phyloP scores from a whole-genome alignment of 352 stramenopile genomes.

The Aphanomyces cochlioides region DNA sequence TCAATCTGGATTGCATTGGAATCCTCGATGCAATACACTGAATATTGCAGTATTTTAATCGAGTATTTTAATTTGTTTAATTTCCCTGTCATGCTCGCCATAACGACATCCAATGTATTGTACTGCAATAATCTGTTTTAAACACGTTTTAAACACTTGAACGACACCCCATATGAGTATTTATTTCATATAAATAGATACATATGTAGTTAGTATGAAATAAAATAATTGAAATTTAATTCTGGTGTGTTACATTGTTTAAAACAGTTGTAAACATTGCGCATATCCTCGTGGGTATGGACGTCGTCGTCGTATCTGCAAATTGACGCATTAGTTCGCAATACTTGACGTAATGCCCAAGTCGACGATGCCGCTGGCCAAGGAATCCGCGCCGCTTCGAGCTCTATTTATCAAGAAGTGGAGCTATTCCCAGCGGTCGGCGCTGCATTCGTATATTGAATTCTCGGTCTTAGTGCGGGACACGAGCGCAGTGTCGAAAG shows the following conservation, averaged over 20 bases:
- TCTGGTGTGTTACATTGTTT: background rate
- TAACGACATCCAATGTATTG: background rate
- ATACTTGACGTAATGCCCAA: no score
- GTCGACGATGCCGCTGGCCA: no score
- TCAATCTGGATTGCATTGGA: no score
- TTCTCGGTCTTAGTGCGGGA: slow-evolving; percentile 10
- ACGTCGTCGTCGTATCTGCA: background rate
- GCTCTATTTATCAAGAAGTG: slow-evolving; percentile 15
- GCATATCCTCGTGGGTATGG: background rate
- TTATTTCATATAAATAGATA: no score
- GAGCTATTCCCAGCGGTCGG: background rate
- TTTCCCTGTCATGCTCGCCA: background rate
- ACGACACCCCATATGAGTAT: background rate
- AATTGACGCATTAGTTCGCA: no score
- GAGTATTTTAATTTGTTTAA: no score
- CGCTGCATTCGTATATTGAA: background rate
- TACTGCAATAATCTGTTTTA: background rate
- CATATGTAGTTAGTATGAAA: no score
- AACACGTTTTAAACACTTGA: background rate
- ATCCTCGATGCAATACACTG: no score
- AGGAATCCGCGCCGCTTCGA: background rate
- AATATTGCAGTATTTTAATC: no score
- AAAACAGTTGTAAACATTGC: background rate
- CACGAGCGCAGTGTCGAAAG: background rate
- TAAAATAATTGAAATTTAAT: no score